Conservation (phyloP, 2,329 filamentous ascomycete genomes). For the Arthroderma sp. region DNA sequence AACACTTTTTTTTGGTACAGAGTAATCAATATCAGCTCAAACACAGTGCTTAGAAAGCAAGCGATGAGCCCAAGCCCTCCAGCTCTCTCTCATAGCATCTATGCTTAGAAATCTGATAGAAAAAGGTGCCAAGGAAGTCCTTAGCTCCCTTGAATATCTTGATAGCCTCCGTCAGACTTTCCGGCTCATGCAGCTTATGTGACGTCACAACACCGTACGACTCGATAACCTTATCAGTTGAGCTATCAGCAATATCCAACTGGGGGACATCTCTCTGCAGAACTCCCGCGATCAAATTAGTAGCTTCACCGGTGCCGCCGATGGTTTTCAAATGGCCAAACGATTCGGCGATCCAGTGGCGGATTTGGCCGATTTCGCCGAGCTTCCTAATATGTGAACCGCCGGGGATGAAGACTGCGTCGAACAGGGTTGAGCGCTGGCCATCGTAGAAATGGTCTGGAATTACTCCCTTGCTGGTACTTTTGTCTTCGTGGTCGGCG, state of each 20-base stretch:
- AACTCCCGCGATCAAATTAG: conserved; percentile 45
- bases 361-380: conserved; percentile 54
- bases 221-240: conserved; percentile 42
- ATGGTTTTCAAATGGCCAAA: conserved; percentile 74
- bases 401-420: conserved; percentile 63
- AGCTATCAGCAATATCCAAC: conserved; percentile 37
- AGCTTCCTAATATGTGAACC: conserved; percentile 44
- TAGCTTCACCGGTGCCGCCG: conserved; percentile 59
- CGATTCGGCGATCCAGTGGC: conserved; percentile 66
- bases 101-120: conserved; percentile 56
- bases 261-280: conserved; percentile 31
- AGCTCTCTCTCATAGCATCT: conserved; percentile 62
- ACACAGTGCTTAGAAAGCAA: conserved; percentile 49
- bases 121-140: conserved; percentile 59
- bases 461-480: conserved; percentile 27
- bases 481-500: conserved; percentile 42
- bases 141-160: conserved; percentile 53
- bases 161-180: conserved; percentile 48
- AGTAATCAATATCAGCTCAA: neutral
- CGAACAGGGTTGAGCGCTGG: conserved; percentile 62
- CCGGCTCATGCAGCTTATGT: conserved; percentile 36
- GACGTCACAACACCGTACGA: conserved; percentile 69
- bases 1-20: neutral
- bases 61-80: conserved; percentile 51
- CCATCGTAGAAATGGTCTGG: conserved; percentile 71